Evolutionary conservation across 257 asterid species (phyloP).

Genomic region (Gentiana straminea): DNA sequence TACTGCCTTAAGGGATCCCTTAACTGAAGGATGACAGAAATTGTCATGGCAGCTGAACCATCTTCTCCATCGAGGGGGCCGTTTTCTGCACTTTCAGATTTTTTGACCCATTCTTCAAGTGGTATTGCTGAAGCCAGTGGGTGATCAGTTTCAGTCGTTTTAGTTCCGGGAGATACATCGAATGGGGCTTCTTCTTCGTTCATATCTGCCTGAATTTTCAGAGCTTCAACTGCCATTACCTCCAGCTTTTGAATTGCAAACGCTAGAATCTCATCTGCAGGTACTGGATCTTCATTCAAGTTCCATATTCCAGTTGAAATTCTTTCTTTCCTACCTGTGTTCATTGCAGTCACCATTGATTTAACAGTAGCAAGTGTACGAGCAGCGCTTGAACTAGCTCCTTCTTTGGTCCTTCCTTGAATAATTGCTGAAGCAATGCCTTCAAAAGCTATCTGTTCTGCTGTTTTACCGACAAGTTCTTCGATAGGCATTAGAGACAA

Average conservation of each 20-base stretch:
- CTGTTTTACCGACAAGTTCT: conserved; percentile 74
- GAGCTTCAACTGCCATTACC: conserved; percentile 56
- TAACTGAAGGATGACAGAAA: conserved; percentile 50
- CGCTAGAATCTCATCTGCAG: conserved; percentile 47
- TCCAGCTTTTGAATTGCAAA: conserved; percentile 76
- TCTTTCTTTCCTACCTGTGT: conserved; percentile 48
- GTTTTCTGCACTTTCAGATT: conserved; percentile 3
- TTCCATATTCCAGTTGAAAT: conserved; percentile 73
- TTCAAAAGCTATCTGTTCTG: conserved; percentile 90
- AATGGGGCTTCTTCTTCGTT: conserved; percentile 75
- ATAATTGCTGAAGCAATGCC: conserved; percentile 85
- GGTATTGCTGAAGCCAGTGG: conserved; percentile 46
- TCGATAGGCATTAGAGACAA: conserved; percentile 66
- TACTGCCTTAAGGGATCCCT: conserved; percentile 81
- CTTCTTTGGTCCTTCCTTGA: conserved; percentile 69
- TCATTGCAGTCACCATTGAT: conserved; percentile 59
- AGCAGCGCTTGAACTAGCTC: conserved; percentile 83
- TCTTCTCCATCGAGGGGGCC: conserved; percentile 3
- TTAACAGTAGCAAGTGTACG: conserved; percentile 56
- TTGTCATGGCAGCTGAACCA: conserved; percentile 16
- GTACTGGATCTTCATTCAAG: conserved; percentile 46
- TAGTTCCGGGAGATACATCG: conserved; percentile 50
- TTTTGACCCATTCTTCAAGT: conserved; percentile 51
- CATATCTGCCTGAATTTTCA: conserved; percentile 63
- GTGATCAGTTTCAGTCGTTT: conserved; percentile 11